Conservation (phyloP, 495 filamentous ascomycete species). For the Tuber melanosporum region DNA sequence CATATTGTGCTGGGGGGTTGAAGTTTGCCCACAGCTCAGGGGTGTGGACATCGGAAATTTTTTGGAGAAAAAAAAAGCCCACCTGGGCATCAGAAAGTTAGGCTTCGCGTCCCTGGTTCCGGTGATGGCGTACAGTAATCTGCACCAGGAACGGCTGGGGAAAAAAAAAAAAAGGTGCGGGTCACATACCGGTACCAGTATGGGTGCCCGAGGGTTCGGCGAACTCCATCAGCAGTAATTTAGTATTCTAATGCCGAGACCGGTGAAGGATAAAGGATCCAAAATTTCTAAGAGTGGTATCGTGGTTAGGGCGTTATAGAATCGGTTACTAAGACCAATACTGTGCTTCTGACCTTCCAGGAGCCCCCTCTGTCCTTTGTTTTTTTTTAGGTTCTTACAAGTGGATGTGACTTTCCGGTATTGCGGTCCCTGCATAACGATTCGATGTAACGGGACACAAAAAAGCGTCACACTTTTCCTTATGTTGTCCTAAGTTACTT, state of each 20-base stretch:
- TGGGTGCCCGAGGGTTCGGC: background rate
- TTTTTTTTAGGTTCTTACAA: background rate
- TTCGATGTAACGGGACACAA: conserved; percentile 2
- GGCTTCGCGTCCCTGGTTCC: background rate
- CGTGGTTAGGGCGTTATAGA: background rate
- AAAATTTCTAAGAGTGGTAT: background rate
- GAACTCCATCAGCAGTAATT: background rate
- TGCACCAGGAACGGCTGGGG: background rate
- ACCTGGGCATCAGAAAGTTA: background rate
- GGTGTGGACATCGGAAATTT: background rate
- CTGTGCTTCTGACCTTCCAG: background rate
- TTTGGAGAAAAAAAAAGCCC: background rate
- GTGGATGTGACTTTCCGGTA: background rate
- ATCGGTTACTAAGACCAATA: background rate
- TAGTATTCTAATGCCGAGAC: background rate
- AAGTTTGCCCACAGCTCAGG: background rate
- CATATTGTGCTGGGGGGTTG: background rate
- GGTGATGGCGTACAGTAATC: background rate
- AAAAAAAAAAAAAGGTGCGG: background rate
- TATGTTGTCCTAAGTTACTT: background rate
- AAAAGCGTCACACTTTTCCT: background rate
- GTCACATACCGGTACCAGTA: background rate
- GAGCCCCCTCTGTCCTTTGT: background rate
- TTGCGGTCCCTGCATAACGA: background rate
- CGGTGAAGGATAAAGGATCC: background rate